A percentile compares a stretch with the other conserved stretches of the same genome.
These are phyloP conservation scores for Geotrichum phurueaensis DNA, from an alignment of 1,139 yeast species.

Conservation along the genomic window DNA sequence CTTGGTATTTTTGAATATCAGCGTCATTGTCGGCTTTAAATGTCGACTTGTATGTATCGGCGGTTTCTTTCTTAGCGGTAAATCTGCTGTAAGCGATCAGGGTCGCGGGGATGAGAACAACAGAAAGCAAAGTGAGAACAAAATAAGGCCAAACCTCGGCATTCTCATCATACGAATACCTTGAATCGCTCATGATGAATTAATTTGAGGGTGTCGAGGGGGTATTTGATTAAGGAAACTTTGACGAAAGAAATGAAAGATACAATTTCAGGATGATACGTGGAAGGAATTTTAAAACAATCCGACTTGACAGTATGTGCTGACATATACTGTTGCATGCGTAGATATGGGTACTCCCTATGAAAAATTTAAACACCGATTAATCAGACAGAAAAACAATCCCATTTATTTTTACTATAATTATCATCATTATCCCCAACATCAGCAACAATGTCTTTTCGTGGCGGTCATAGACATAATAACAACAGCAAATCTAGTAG, in stretches of 20 bases:
- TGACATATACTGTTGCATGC: not conserved
- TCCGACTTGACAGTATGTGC: not conserved
- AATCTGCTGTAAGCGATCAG: constrained; percentile 36
- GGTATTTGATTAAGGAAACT: not conserved
- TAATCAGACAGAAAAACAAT: not conserved
- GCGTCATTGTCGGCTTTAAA: constrained; percentile 41
- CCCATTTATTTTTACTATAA: not conserved
- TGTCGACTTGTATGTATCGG: constrained; percentile 7
- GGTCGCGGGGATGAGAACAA: constrained; percentile 67
- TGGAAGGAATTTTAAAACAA: not conserved
- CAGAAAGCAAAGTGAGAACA: constrained; percentile 62
- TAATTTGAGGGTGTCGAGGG: not conserved
- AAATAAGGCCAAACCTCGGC: constrained; percentile 97
- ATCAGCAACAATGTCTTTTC: constrained; percentile 19
- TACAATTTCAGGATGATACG: constrained; percentile 5
- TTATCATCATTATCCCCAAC: not conserved
- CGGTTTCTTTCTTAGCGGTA: constrained; percentile 11
- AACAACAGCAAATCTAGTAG: constrained; percentile 6
- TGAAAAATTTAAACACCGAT: not conserved
- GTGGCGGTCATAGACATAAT: constrained; percentile 16
- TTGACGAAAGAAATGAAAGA: not conserved
- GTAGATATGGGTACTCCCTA: not conserved
- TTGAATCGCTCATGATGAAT: constrained; percentile 36
- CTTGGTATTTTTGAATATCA: constrained; percentile 42
- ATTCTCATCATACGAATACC: constrained; percentile 71